Evolutionary conservation across 306 rosid genomes (phyloP).

Genomic region (Geum urbanum): DNA sequence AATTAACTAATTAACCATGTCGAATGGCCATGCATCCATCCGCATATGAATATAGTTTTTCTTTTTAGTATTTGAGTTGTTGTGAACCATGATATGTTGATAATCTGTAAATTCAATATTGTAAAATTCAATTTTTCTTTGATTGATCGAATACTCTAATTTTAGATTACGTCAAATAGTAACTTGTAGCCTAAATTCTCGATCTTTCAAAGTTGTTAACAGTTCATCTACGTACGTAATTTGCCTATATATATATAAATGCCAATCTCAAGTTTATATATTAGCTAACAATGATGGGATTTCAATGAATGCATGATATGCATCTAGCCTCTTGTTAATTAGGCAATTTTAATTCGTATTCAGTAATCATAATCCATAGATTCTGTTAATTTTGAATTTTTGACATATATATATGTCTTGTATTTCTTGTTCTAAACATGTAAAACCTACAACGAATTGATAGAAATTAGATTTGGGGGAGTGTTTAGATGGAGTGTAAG

Average conservation of each 20-base stretch:
- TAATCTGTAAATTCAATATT: too few relatives aligned
- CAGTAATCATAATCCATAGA: not conserved
- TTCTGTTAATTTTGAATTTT: not conserved
- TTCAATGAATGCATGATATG: not conserved
- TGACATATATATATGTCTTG: not conserved
- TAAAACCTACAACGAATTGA: not conserved
- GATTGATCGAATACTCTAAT: not conserved
- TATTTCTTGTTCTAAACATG: not conserved
- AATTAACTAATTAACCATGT: not conserved
- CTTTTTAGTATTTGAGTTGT: too few relatives aligned
- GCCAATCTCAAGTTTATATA: not conserved
- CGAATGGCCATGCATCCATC: too few relatives aligned
- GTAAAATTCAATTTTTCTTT: not conserved
- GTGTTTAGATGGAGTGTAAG: constrained; percentile 11
- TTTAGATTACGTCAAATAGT: too few relatives aligned
- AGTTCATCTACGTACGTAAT: not conserved
- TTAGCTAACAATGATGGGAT: not conserved
- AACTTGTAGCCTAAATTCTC: not conserved
- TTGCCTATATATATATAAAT: not conserved
- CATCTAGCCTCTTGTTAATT: not conserved
- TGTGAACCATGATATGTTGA: too few relatives aligned
- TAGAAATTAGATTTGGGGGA: not conserved
- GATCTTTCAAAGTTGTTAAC: not conserved
- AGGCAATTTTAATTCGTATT: not conserved
- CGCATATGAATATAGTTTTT: too few relatives aligned